Base-by-base conservation (phyloP, 371 early-diverging fungal species). In the Chytridiales sp. region DNA sequence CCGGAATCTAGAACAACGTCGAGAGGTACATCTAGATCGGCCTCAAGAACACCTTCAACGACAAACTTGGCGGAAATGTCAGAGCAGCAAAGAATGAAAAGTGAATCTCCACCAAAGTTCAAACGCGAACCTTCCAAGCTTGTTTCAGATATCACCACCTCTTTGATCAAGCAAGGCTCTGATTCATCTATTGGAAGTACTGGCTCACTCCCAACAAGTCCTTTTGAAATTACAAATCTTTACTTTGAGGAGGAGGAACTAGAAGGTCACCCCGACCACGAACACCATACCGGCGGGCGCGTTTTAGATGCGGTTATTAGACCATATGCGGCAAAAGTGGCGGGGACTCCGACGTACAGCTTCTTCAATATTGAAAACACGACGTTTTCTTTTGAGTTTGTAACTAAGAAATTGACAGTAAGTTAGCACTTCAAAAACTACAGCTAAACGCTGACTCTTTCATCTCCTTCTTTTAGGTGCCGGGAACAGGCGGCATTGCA, bases 291-390 rank as follows among this genome's bases (percentile, higher is more conserved):
- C 30, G 91, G 91, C 17, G 92, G 91, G 11, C 80, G 92, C 40
- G 92, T 87, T 0, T 71, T 92, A 43, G 86, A 88, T 58, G 90
- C 91, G 24, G 80, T 87, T 30, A 71, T 91, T 75, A 80, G 93
- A 22, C 91, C 92, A 2, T 91, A 89, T 74, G 91, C 90, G 5
- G 78, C 85, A 38, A 88, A 90, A 57, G 68, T 89, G 3, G 85
- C 89, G 1, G 93, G 93, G 30, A 79, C 65, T 39, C 91, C 91
- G 17, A 64, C 75, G 13, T 42, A 56, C 11, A 79, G 79, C 43
- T 75, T 77, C 31, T 92, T 90, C 56, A 67, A 87, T 58, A 51
- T 87, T 40, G 61, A 72, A 9, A 78, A 63, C 2, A 66, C 85
- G 1, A 75, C 75, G 62, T 91, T 70, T 50, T 24, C 35, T 34